phyloP scores from a whole-genome alignment of 1,139 yeast genomes.

The Pichia sp. region DNA sequence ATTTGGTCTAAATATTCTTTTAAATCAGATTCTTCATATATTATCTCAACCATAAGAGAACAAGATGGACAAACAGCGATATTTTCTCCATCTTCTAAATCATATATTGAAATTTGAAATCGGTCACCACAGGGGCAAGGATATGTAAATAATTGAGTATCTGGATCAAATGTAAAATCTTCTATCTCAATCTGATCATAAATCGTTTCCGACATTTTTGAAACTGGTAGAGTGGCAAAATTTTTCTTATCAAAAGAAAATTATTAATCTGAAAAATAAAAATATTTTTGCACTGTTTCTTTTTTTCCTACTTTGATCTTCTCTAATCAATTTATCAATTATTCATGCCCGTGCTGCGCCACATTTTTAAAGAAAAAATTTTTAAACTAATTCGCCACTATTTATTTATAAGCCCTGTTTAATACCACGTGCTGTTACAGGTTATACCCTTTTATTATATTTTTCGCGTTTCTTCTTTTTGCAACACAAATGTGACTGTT shows the following conservation, averaged over 20 bases:
- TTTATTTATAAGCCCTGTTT: background rate
- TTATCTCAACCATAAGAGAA: conserved; percentile 85
- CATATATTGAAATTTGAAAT: conserved; percentile 81
- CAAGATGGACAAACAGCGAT: conserved; percentile 97
- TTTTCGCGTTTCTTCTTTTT: background rate
- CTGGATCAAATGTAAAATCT: conserved; percentile 86
- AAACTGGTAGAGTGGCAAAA: background rate
- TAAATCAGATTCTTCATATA: conserved; percentile 61
- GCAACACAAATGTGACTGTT: conserved; percentile 5
- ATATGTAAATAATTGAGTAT: conserved; percentile 73
- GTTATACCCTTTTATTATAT: too few species aligned
- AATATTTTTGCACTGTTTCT: too few species aligned
- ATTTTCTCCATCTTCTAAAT: conserved; percentile 83
- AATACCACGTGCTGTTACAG: background rate
- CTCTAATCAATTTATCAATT: too few species aligned
- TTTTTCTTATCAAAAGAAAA: too few species aligned
- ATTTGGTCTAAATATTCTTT: conserved; percentile 35
- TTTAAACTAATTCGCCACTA: too few species aligned
- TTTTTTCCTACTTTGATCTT: too few species aligned
- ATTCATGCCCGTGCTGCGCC: background rate
- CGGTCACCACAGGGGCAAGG: conserved; percentile 99
- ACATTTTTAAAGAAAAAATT: background rate
- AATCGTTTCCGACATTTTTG: conserved; percentile 29
- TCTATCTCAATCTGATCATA: conserved; percentile 96
- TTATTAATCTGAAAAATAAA: too few species aligned